Conservation (phyloP, 2,329 filamentous ascomycete genomes). For the Apiospora pterosperma region DNA sequence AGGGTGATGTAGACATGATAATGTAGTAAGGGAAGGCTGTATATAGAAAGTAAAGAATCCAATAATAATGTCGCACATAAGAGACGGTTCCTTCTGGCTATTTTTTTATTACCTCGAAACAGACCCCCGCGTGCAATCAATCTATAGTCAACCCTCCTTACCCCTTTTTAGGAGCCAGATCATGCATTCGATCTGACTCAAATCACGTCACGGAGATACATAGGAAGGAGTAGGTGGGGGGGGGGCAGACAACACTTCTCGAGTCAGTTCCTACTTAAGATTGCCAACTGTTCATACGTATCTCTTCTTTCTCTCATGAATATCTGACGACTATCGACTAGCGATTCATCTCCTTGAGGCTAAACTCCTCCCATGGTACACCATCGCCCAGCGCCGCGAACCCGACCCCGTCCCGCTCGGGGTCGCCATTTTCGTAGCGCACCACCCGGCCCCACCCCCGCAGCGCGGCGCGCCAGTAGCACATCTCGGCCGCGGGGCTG, state of each 20-base stretch:
- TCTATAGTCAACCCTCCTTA: background rate
- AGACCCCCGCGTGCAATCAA: background rate
- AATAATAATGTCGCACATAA: slow-evolving; percentile 20
- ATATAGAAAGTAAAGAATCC: slow-evolving; percentile 17
- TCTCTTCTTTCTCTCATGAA: background rate
- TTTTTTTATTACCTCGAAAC: no score
- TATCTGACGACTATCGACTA: slow-evolving; percentile 5
- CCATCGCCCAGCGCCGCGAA: slow-evolving; percentile 29
- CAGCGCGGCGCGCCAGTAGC: slow-evolving; percentile 50
- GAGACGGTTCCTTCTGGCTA: slow-evolving; percentile 3
- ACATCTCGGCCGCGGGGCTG: slow-evolving; percentile 47
- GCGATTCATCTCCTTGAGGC: slow-evolving; percentile 25
- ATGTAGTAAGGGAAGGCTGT: slow-evolving; percentile 10
- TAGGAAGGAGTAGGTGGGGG: background rate
- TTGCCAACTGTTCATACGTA: background rate
- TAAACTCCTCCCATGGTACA: slow-evolving; percentile 39
- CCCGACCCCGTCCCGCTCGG: slow-evolving; percentile 25
- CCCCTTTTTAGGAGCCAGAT: background rate
- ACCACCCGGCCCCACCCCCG: slow-evolving; percentile 44
- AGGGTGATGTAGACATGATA: slow-evolving; percentile 27
- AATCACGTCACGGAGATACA: background rate
- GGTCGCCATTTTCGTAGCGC: slow-evolving; percentile 21
- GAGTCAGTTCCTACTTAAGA: no score
- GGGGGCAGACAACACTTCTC: no score
- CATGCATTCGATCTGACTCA: background rate